These are phyloP conservation scores for Boletus vinaceobasis DNA, from an alignment of 768 basidiomycete genomes.

Conservation along the genomic window DNA sequence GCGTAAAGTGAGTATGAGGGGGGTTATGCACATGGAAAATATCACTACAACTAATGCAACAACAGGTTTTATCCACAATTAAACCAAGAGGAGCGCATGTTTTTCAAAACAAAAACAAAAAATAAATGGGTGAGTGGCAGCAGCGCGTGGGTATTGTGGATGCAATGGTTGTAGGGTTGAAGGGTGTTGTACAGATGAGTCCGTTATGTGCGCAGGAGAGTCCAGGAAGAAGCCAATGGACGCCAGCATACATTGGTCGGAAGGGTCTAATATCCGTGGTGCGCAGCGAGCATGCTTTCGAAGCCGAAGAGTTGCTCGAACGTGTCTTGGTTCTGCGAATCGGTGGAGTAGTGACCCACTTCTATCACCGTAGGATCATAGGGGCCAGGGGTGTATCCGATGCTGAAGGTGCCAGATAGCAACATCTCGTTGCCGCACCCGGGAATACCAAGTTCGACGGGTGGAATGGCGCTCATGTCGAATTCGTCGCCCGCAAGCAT, in stretches of 20 bases:
- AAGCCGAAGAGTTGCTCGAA: constrained; percentile 38
- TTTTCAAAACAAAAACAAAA: constrained; percentile 8
- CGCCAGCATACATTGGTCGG: constrained; percentile 36
- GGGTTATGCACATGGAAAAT: constrained; percentile 28
- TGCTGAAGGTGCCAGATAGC: constrained; percentile 10
- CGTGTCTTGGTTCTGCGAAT: constrained; percentile 32
- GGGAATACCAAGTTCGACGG: constrained; percentile 56
- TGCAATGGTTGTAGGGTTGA: constrained; percentile 20
- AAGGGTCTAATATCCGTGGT: constrained; percentile 31
- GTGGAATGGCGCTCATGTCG: constrained; percentile 61
- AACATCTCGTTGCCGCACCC: constrained; percentile 38
- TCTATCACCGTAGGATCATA: constrained; percentile 29
- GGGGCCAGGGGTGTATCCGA: constrained; percentile 22
- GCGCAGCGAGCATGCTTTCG: constrained; percentile 33
- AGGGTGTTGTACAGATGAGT: constrained; percentile 31
- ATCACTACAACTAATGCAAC: constrained; percentile 37
- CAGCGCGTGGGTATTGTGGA: constrained; percentile 30
- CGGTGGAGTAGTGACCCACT: constrained; percentile 30
- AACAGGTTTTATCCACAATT: constrained; percentile 34
- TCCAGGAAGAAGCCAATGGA: constrained; percentile 31
- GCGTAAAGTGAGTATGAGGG: constrained; percentile 25
- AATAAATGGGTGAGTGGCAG: constrained; percentile 21
- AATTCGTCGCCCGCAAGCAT: constrained; percentile 60
- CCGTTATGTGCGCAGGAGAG: constrained; percentile 23
- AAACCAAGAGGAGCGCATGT: constrained; percentile 27